Evolutionary conservation across 176 grass and related monocot genomes (phyloP).

Genomic region (Aegilops speltoides): DNA sequence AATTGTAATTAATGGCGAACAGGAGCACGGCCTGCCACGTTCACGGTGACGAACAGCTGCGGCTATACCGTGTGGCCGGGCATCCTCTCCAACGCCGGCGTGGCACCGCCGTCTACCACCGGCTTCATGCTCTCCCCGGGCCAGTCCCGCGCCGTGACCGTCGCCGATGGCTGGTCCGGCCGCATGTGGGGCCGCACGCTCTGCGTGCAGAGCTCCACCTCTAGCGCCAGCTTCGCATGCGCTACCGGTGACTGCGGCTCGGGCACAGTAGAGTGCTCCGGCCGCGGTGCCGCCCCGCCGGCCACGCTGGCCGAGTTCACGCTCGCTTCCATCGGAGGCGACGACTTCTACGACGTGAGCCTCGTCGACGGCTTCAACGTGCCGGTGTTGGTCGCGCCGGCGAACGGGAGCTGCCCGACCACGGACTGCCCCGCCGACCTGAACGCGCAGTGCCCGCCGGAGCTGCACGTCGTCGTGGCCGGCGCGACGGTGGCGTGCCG

Average conservation of each 20-base stretch:
- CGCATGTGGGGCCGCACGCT: constrained; percentile 58
- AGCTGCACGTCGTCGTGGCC: constrained; percentile 15
- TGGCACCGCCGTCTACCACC: constrained; percentile 24
- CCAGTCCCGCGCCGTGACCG: not conserved
- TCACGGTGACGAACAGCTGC: constrained; percentile 54
- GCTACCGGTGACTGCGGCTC: constrained; percentile 67
- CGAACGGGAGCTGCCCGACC: constrained; percentile 31
- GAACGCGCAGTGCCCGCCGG: constrained; percentile 47
- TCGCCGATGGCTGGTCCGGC: constrained; percentile 43
- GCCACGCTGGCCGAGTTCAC: constrained; percentile 62
- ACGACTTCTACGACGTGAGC: constrained; percentile 97
- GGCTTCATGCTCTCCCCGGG: constrained; percentile 46
- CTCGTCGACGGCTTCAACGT: constrained; percentile 95
- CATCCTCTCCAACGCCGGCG: constrained; percentile 55
- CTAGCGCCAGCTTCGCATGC: constrained; percentile 33
- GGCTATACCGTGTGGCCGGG: not conserved
- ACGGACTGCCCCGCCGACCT: constrained; percentile 46
- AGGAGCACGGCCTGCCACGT: not conserved
- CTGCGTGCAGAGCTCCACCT: constrained; percentile 9
- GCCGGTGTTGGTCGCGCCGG: constrained; percentile 39
- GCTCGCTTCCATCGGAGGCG: constrained; percentile 25
- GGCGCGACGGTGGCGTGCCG: constrained; percentile 42
- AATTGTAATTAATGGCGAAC: too few species aligned
- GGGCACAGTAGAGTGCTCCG: constrained; percentile 43
- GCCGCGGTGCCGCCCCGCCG: constrained; percentile 39